Evolutionary conservation across 306 rosid genomes (phyloP), one percentile per base, ranked within the genome.

Genomic region (Arachis stenosperma): DNA sequence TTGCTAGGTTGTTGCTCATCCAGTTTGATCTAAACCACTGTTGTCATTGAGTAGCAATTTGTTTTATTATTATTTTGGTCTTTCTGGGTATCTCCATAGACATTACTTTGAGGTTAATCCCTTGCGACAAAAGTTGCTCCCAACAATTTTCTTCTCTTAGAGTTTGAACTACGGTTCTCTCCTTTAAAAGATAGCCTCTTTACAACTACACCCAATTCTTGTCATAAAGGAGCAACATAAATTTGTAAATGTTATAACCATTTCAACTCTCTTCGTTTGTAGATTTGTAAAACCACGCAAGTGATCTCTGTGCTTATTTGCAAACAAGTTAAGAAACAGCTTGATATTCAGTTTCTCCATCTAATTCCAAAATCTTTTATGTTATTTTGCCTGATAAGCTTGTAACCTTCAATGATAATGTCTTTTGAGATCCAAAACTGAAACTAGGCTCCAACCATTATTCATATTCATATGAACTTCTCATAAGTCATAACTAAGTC

Each of bases 401-500:
- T 17, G 17, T 15, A 39, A 40, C n/a, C 29, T n/a, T 61, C 10
- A 36, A 36, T 64, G 8, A 27, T 15, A 42, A 58, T 63, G 57
- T 42, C 22, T 52, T 46, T 14, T n/a, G 7, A 61, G 61, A 61
- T 63, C 59, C 59, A 14, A 62, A 61, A 51, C 17, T 63, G 41
- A 54, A 71, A 30, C 70, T 71, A 64, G 61, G 77, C 56, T 61
- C 47, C 66, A 30, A 43, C 58, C 27, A 27, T 58, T 63, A 66
- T 43, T 61, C 67, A 53, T 50, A 54, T 27, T 46, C 9, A 2
- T 33, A 2, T 6, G 43, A 67, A 22, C 33, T 44, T 52, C 59
- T 61, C 40, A 2, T 33, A 33, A 15, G 12, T 61, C 40, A 15
- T 12, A 39, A 48, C 56, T 17, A 68, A 52, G 59, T 46, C 61